Evolutionary conservation across 768 basidiomycete species (phyloP).

Genomic region (Nevesoporus exiguus): DNA sequence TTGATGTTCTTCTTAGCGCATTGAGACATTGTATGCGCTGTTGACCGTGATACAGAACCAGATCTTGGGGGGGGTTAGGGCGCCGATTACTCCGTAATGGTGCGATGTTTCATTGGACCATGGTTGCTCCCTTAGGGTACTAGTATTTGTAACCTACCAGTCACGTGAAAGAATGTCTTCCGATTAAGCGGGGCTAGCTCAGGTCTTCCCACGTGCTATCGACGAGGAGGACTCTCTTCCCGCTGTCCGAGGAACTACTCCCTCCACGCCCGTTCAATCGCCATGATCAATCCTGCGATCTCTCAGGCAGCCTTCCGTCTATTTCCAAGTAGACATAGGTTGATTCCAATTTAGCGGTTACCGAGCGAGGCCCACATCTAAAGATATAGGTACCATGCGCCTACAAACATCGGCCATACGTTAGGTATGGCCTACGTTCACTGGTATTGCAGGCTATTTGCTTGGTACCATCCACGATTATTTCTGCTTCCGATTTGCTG

Average conservation of each 20-base stretch:
- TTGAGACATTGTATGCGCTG: conserved; percentile 58
- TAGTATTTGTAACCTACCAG: neutral
- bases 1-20: conserved; percentile 38
- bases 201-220: too few relatives aligned
- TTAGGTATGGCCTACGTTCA: neutral
- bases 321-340: too few relatives aligned
- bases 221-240: neutral
- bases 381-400: neutral
- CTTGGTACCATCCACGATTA: neutral
- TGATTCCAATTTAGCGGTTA: neutral
- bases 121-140: neutral
- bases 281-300: neutral
- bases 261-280: neutral
- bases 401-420: neutral
- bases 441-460: neutral
- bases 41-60: conserved; percentile 62
- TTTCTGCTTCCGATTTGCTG: neutral
- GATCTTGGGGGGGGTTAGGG: conserved; percentile 38
- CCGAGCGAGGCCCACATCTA: neutral
- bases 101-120: neutral
- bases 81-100: neutral
- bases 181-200: neutral
- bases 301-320: neutral
- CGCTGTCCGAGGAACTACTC: neutral
- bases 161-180: conserved; percentile 2